Evolutionary conservation across 2,329 filamentous ascomycete species (phyloP).

Genomic region (Aspergillus intermedius): DNA sequence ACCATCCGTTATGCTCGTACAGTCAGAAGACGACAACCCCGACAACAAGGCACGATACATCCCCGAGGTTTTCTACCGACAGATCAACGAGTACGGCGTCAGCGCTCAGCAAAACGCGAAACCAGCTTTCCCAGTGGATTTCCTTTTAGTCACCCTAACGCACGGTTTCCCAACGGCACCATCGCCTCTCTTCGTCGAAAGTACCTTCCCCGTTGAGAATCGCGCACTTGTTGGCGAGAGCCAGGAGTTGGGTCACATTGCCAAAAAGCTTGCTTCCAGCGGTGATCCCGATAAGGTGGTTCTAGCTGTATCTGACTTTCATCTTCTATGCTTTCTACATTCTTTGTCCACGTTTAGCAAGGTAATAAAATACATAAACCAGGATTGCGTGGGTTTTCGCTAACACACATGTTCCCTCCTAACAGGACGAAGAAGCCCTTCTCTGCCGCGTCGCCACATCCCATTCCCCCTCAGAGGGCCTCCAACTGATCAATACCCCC

Average conservation of each 20-base stretch:
- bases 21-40: slow-evolving; percentile 72
- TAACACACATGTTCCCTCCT: background rate
- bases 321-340: slow-evolving; percentile 82
- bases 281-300: slow-evolving; percentile 58
- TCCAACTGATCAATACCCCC: slow-evolving; percentile 75
- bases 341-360: slow-evolving; percentile 74
- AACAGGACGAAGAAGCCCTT: slow-evolving; percentile 78
- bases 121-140: slow-evolving; percentile 92
- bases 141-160: slow-evolving; percentile 89
- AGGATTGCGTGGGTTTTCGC: slow-evolving; percentile 3
- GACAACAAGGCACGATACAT: slow-evolving; percentile 75
- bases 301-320: slow-evolving; percentile 79
- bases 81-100: slow-evolving; percentile 91
- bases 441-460: slow-evolving; percentile 77
- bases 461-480: slow-evolving; percentile 72
- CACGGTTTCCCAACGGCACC: slow-evolving; percentile 86
- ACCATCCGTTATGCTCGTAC: slow-evolving; percentile 87
- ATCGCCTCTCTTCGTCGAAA: slow-evolving; percentile 65
- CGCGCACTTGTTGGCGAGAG: slow-evolving; percentile 77
- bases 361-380: slow-evolving; percentile 48
- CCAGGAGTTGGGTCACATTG: slow-evolving; percentile 66
- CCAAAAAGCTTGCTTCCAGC: slow-evolving; percentile 62
- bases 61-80: slow-evolving; percentile 92
- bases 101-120: slow-evolving; percentile 98
- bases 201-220: slow-evolving; percentile 84